phyloP scores from a whole-genome alignment of 2,329 filamentous ascomycete species.

The Cordyceps fumosorosea region DNA sequence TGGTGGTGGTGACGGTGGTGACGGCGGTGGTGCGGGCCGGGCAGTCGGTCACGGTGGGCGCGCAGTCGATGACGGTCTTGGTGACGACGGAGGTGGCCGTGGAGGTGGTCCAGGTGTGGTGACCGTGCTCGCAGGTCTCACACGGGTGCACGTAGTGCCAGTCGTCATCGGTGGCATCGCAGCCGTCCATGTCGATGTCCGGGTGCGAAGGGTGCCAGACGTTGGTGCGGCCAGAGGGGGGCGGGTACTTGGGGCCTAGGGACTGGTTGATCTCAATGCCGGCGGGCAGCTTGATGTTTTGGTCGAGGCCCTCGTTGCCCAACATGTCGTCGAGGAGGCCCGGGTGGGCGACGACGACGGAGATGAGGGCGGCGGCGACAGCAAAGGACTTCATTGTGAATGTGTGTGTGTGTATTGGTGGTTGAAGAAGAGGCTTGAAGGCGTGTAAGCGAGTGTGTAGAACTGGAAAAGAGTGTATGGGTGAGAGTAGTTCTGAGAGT shows the following conservation, averaged over 20 bases:
- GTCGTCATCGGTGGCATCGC: constrained; percentile 24
- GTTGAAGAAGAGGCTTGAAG: constrained; percentile 12
- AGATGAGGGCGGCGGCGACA: constrained; percentile 16
- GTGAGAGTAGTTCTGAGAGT: constrained; percentile 13
- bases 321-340: background rate
- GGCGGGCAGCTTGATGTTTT: constrained; percentile 10
- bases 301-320: background rate
- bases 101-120: constrained; percentile 34
- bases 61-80: constrained; percentile 34
- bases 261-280: constrained; percentile 10
- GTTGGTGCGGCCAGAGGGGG: constrained; percentile 22
- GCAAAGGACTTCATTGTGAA: constrained; percentile 21
- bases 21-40: constrained; percentile 34
- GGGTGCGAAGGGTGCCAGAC: constrained; percentile 33
- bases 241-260: constrained; percentile 17
- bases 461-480: constrained; percentile 14
- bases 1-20: constrained; percentile 34
- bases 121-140: constrained; percentile 20
- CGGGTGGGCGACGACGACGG: constrained; percentile 12
- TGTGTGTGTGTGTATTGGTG: constrained; percentile 15
- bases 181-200: constrained; percentile 29
- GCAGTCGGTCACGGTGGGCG: constrained; percentile 29
- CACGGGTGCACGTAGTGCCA: constrained; percentile 33
- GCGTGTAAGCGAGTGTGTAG: background rate
- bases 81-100: constrained; percentile 34